phyloP scores from a whole-genome alignment of 352 stramenopile species.

The Phytophthora kernoviae region DNA sequence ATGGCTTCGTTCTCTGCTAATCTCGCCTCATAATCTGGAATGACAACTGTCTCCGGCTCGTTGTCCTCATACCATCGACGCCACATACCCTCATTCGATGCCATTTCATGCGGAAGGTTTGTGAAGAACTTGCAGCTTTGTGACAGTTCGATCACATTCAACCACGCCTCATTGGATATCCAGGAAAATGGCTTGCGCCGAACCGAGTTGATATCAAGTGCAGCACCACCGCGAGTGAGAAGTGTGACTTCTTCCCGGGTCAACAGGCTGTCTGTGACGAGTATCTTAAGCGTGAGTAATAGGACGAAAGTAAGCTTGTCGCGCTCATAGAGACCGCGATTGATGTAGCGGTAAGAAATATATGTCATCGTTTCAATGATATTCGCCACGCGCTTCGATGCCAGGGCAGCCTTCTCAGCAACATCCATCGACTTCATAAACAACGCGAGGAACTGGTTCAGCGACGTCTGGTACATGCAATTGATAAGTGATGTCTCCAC shows the following conservation, averaged over 20 bases:
- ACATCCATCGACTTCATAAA: conserved; percentile 99
- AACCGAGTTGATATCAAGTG: conserved; percentile 97
- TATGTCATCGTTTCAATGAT: conserved; percentile 99
- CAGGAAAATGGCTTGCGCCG: conserved; percentile 96
- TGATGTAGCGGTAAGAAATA: conserved; percentile 99
- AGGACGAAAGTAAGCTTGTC: conserved; percentile 99
- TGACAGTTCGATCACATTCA: conserved; percentile 97
- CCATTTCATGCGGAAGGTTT: conserved; percentile 97
- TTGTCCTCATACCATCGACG: conserved; percentile 98
- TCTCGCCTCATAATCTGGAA: conserved; percentile 95
- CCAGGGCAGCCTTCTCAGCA: conserved; percentile 96
- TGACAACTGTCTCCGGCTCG: conserved; percentile 94
- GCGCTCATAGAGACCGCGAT: conserved; percentile 97
- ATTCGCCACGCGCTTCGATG: conserved; percentile 97
- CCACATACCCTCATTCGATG: conserved; percentile 96
- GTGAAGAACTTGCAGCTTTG: conserved; percentile 97
- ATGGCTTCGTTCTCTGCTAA: conserved; percentile 94
- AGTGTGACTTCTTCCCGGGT: conserved; percentile 95
- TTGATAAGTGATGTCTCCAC: conserved; percentile 98
- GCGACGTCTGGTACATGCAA: conserved; percentile 99
- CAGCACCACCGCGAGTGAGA: conserved; percentile 95
- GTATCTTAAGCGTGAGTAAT: conserved; percentile 97
- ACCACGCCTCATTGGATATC: conserved; percentile 97
- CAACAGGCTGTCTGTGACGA: conserved; percentile 94
- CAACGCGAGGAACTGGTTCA: conserved; percentile 97